Evolutionary conservation across 495 filamentous ascomycete species (phyloP).

Genomic region (Penicillium lagena): DNA sequence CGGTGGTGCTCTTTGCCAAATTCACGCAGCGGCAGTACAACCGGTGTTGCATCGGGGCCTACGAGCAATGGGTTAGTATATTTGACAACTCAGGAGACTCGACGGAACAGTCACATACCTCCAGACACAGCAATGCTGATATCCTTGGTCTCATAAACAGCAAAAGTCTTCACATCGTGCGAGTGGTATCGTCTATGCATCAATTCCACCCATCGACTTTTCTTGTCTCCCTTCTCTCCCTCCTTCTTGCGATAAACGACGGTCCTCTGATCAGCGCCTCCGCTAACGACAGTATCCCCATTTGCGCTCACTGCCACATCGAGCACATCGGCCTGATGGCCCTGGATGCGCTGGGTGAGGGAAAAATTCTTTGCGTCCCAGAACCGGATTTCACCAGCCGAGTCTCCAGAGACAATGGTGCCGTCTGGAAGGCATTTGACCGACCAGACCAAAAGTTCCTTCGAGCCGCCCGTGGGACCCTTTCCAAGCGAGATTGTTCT

Average conservation of each 20-base stretch:
- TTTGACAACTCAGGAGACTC: neutral
- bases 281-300: slow-evolving; percentile 80
- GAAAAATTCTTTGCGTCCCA: slow-evolving; percentile 92
- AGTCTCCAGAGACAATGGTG: slow-evolving; percentile 90
- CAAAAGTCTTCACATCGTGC: slow-evolving; percentile 94
- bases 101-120: slow-evolving; percentile 47
- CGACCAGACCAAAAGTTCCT: slow-evolving; percentile 87
- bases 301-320: slow-evolving; percentile 73
- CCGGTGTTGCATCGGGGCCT: slow-evolving; percentile 81
- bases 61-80: slow-evolving; percentile 25
- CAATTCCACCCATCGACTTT: slow-evolving; percentile 72
- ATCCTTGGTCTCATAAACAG: slow-evolving; percentile 73
- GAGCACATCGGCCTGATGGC: slow-evolving; percentile 85
- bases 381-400: slow-evolving; percentile 83
- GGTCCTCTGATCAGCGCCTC: slow-evolving; percentile 84
- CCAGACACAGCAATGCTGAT: slow-evolving; percentile 88
- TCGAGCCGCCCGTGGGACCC: slow-evolving; percentile 66
- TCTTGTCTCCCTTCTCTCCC: slow-evolving; percentile 50
- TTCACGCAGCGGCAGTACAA: slow-evolving; percentile 71
- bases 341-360: slow-evolving; percentile 73
- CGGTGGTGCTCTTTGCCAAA: slow-evolving; percentile 78
- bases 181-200: slow-evolving; percentile 75
- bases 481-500: slow-evolving; percentile 79
- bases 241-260: slow-evolving; percentile 61
- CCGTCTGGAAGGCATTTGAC: slow-evolving; percentile 81